Percentiles rank a stretch among this genome's conserved stretches.
phyloP scores from a whole-genome alignment of 768 basidiomycete genomes.

The Termitomyces bulborhizus region DNA sequence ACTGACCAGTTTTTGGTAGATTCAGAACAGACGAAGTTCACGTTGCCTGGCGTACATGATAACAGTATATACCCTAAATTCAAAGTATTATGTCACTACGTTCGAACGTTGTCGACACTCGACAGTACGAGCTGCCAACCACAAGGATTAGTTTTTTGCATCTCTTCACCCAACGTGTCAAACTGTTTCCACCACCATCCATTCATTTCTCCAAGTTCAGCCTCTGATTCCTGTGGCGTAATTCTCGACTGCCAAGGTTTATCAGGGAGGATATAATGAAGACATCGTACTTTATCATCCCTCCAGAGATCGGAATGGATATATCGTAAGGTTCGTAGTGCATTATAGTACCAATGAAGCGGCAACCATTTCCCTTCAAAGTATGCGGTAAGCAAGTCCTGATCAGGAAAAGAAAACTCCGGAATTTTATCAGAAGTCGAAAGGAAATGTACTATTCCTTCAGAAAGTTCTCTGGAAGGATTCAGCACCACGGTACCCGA shows the following conservation, averaged over 20 bases:
- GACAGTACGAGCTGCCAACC: constrained; percentile 46
- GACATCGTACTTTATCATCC: constrained; percentile 78
- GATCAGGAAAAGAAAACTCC: constrained; percentile 73
- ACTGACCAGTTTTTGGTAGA: constrained; percentile 32
- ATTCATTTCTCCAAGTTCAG: constrained; percentile 47
- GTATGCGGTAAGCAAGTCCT: constrained; percentile 80
- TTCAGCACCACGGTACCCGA: constrained; percentile 82
- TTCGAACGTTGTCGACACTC: constrained; percentile 35
- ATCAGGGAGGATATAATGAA: constrained; percentile 83
- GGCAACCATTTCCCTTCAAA: constrained; percentile 78
- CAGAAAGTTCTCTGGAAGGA: constrained; percentile 56
- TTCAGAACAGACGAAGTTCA: constrained; percentile 94
- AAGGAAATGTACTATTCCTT: constrained; percentile 51
- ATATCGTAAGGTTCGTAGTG: constrained; percentile 76
- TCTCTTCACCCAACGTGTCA: constrained; percentile 35
- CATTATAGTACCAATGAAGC: constrained; percentile 86
- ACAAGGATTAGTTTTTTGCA: constrained; percentile 36
- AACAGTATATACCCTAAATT: background rate
- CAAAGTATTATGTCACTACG: background rate
- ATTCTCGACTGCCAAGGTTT: constrained; percentile 76
- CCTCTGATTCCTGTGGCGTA: constrained; percentile 26
- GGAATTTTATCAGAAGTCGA: constrained; percentile 32
- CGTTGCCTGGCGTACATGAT: constrained; percentile 77
- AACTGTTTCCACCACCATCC: constrained; percentile 81
- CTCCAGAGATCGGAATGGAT: constrained; percentile 76